phyloP scores from a whole-genome alignment of 2,329 filamentous ascomycete genomes.

The Scortechinia acanthostroma region DNA sequence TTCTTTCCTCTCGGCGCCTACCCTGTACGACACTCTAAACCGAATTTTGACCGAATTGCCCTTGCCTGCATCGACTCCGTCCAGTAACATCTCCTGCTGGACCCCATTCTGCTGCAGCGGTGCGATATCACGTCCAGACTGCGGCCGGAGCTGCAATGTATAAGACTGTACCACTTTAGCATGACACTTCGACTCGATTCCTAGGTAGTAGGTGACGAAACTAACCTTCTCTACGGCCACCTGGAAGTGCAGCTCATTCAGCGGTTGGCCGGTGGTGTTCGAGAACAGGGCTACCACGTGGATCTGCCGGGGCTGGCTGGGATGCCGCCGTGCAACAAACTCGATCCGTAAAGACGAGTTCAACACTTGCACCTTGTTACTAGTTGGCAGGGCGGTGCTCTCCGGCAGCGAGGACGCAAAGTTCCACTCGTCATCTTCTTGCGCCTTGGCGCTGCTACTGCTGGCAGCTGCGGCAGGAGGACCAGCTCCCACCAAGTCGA shows the following conservation, averaged over 20 bases:
- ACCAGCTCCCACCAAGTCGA: constrained; percentile 8
- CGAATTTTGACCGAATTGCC: constrained; percentile 80
- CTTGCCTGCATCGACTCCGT: constrained; percentile 59
- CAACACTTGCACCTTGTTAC: constrained; percentile 61
- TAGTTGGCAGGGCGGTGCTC: constrained; percentile 40
- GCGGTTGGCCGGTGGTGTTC: constrained; percentile 65
- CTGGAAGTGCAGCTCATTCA: constrained; percentile 81
- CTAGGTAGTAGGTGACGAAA: constrained; percentile 3
- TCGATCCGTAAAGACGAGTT: constrained; percentile 67
- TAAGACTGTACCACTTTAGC: constrained; percentile 50
- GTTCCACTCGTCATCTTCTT: constrained; percentile 85
- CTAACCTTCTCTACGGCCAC: constrained; percentile 85
- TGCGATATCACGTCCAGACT: constrained; percentile 70
- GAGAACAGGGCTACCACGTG: constrained; percentile 74
- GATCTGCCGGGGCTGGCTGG: constrained; percentile 44
- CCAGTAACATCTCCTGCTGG: constrained; percentile 72
- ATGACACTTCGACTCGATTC: too few species aligned
- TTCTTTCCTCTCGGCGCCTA: constrained; percentile 59
- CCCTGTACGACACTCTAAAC: constrained; percentile 77
- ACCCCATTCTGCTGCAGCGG: constrained; percentile 71
- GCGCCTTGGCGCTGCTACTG: too few species aligned
- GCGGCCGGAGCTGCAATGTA: constrained; percentile 74
- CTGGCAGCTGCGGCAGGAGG: constrained; percentile 13
- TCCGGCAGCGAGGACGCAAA: constrained; percentile 75
- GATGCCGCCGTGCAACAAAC: constrained; percentile 59